Percentiles rank a stretch among this genome's conserved stretches.
phyloP scores from a whole-genome alignment of 495 filamentous ascomycete species.

The Oidiodendron maius region DNA sequence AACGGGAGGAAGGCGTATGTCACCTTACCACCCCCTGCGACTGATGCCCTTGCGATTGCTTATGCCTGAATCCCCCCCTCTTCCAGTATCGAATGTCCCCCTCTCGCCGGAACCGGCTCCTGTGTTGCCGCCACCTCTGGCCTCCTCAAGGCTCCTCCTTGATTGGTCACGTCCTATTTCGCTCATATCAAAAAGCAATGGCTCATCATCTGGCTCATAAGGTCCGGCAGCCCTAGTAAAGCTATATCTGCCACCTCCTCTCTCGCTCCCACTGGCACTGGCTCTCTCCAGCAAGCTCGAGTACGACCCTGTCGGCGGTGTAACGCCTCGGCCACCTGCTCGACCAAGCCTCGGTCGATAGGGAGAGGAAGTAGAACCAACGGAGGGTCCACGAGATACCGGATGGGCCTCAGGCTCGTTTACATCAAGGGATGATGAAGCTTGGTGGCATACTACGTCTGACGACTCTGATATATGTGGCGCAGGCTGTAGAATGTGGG shows the following conservation, averaged over 20 bases:
- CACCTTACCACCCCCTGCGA: slow-evolving; percentile 11
- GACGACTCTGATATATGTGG: slow-evolving; percentile 35
- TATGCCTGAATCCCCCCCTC: slow-evolving; percentile 39
- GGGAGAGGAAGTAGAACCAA: slow-evolving; percentile 20
- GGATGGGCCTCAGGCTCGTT: slow-evolving; percentile 25
- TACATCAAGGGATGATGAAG: slow-evolving; percentile 32
- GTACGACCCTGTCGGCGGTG: slow-evolving; percentile 28
- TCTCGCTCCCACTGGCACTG: slow-evolving; percentile 47
- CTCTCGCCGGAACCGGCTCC: slow-evolving; percentile 16
- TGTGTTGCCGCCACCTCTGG: slow-evolving; percentile 40
- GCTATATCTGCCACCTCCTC: slow-evolving; percentile 35
- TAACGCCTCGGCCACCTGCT: slow-evolving; percentile 24
- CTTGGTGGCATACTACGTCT: slow-evolving; percentile 34
- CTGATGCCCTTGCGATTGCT: slow-evolving; percentile 20
- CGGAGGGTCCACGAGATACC: slow-evolving; percentile 13
- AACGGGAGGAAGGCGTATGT: not conserved
- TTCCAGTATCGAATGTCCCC: slow-evolving; percentile 35
- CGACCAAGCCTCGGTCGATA: slow-evolving; percentile 30
- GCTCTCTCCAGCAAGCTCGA: slow-evolving; percentile 41
- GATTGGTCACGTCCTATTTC: slow-evolving; percentile 61
- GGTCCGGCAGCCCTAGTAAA: slow-evolving; percentile 25
- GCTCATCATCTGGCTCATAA: slow-evolving; percentile 65
- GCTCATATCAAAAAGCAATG: slow-evolving; percentile 81
- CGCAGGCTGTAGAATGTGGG: slow-evolving; percentile 36
- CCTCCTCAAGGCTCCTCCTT: slow-evolving; percentile 70